Evolutionary conservation across 2,329 filamentous ascomycete genomes (phyloP), one percentile per base, ranked within the genome.

Genomic region (Nothophoma quercina): DNA sequence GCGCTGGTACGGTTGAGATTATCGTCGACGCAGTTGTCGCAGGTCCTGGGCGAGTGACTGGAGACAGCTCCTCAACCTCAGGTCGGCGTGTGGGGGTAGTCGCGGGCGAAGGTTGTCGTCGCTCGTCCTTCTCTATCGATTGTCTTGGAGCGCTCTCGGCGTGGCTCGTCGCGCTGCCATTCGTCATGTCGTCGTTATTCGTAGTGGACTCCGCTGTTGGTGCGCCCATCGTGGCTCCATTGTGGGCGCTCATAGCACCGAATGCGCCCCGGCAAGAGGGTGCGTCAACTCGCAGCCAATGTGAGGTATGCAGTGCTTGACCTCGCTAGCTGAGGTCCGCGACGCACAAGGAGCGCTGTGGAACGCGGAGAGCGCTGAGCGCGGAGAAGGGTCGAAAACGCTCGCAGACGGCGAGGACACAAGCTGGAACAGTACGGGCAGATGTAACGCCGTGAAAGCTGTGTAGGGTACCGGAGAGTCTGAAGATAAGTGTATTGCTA

Each of bases 41-140:
- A 22, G 57, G 23, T 55, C 58, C 32, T 57, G 51, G 40, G 44
- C 38, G 49, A 16, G 55, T 52, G 35, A 60, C 43, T 38, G 52
- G 45, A 9, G 58, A 47, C 39, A 56, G 38, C 26, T 59, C 56
- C 44, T 62, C 56, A 33, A 59, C 56, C 47, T 59, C 62, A 44
- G 60, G 42, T 28, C 45, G 54, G 41, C 42, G 55, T 35, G 63
- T 87, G 86, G 63, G 75, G 71, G 55, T 76, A 62, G 45, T 68
- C 64, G 60, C 84, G 83, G 58, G 56, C 35, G 67, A 64, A 59
- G 64, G 59, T 16, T 23, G 50, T 4, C 43, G 50, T 19, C 16
- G 33, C 26, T 39, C 33, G 43, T 48, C 43, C 43, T 21, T 44
- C 33, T 44, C 50, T 3, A 53, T 28, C 3, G 51, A 46, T 15